Conservation (phyloP, 2,329 filamentous ascomycete genomes). For the Aspergillus sclerotialis region DNA sequence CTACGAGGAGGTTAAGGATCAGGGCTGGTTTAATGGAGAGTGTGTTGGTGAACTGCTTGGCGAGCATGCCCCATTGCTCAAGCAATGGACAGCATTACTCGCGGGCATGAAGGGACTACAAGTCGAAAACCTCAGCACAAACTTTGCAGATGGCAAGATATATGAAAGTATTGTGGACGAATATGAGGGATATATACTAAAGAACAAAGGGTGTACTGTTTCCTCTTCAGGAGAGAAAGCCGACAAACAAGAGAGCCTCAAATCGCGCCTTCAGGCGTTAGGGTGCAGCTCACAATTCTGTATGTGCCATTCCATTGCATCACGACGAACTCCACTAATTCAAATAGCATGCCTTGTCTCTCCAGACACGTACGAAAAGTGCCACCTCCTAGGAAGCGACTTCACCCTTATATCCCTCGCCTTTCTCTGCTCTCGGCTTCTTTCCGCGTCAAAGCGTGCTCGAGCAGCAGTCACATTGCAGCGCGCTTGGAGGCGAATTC, state of each 20-base stretch:
- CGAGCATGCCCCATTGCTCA: conserved; percentile 41
- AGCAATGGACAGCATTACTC: conserved; percentile 50
- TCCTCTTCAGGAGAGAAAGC: no score
- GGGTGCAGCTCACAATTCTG: conserved; percentile 40
- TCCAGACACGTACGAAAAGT: conserved; percentile 13
- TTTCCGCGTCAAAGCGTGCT: conserved; percentile 43
- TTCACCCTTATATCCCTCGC: conserved; percentile 52
- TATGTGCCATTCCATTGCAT: conserved; percentile 13
- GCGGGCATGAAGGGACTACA: conserved; percentile 39
- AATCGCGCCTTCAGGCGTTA: conserved; percentile 28
- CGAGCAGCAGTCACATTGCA: conserved; percentile 50
- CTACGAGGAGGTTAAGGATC: conserved; percentile 11
- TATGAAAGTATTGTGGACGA: conserved; percentile 52
- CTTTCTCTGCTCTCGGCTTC: conserved; percentile 53
- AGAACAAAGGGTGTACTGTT: background rate
- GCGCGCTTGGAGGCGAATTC: conserved; percentile 39
- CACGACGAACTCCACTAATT: conserved; percentile 4
- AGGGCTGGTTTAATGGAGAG: conserved; percentile 14
- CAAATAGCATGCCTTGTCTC: conserved; percentile 40
- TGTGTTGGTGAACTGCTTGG: conserved; percentile 13
- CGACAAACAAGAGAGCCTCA: conserved; percentile 13
- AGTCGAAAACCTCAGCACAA: conserved; percentile 51
- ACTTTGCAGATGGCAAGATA: conserved; percentile 49
- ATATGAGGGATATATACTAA: conserved; percentile 42
- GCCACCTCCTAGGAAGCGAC: conserved; percentile 46